Evolutionary conservation across 2,329 filamentous ascomycete species (phyloP).

Genomic region (Aspergillus clavatus): DNA sequence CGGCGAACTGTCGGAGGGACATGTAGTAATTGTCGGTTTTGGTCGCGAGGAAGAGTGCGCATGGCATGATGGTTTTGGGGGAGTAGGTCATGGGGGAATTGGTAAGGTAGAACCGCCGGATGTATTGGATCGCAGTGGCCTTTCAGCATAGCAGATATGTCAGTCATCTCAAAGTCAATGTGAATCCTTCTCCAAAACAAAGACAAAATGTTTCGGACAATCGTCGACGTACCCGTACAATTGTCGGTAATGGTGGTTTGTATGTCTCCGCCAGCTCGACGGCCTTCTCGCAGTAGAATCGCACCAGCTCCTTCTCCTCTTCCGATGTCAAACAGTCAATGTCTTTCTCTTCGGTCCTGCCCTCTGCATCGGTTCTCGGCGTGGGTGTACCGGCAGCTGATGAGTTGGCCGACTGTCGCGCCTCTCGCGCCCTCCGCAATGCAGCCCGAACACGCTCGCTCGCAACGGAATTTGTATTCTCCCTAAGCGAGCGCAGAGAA

Average conservation of each 20-base stretch:
- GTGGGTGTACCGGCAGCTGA: constrained; percentile 30
- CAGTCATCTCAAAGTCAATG: neutral
- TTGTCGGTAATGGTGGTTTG: constrained; percentile 51
- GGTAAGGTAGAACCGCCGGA: constrained; percentile 91
- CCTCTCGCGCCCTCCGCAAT: constrained; percentile 46
- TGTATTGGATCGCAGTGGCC: constrained; percentile 81
- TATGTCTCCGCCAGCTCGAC: constrained; percentile 57
- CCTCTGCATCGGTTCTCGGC: constrained; percentile 28
- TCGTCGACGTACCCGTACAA: constrained; percentile 56
- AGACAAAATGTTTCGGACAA: no score
- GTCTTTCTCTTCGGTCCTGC: constrained; percentile 37
- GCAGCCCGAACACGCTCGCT: constrained; percentile 60
- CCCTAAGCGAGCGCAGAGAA: constrained; percentile 65
- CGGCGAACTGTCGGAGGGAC: constrained; percentile 61
- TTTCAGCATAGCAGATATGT: constrained; percentile 20
- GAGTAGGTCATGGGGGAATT: constrained; percentile 97
- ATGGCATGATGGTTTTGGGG: constrained; percentile 81
- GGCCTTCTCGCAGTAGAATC: constrained; percentile 66
- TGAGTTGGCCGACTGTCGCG: constrained; percentile 27
- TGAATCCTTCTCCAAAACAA: no score
- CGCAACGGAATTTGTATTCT: constrained; percentile 75
- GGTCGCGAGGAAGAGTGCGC: constrained; percentile 84
- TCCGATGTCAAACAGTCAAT: constrained; percentile 77
- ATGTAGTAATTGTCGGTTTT: constrained; percentile 87
- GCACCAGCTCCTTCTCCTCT: constrained; percentile 77